These are phyloP conservation scores for Euphorbia celastroides DNA, from an alignment of 441 rosid genomes.

Conservation along the genomic window DNA sequence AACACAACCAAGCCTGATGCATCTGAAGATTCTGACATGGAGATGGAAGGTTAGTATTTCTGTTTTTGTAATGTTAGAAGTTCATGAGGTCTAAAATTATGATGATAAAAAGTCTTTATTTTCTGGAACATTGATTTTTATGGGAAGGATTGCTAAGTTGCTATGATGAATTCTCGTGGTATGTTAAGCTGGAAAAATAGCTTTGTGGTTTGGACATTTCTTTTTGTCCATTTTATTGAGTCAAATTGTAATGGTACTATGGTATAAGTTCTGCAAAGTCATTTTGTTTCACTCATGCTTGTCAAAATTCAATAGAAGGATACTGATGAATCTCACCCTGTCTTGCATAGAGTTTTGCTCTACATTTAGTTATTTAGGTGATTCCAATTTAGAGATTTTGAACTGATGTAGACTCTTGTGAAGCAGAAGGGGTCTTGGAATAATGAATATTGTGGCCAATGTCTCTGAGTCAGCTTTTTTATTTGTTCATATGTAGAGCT, in stretches of 20 bases:
- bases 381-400: not conserved
- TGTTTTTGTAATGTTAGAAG: not conserved
- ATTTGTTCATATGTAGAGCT: slow-evolving; percentile 8
- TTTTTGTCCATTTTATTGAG: not conserved
- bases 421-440: not conserved
- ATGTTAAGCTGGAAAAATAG: not conserved
- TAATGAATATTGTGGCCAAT: not conserved
- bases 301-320: not conserved
- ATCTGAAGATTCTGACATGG: slow-evolving; percentile 66
- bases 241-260: not conserved
- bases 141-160: not conserved
- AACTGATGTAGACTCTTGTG: not conserved
- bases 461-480: not conserved
- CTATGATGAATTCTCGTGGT: not conserved
- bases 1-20: slow-evolving; percentile 23
- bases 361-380: not conserved
- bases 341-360: not conserved
- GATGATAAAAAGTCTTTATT: not conserved
- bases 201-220: not conserved
- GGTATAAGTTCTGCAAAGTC: not conserved
- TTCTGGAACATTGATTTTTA: not conserved
- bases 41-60: slow-evolving; percentile 71
- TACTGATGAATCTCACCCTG: not conserved
- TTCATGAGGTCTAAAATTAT: not conserved
- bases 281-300: not conserved